These are phyloP conservation scores for Aaosphaeria pasadenensis DNA, from an alignment of 2,329 filamentous ascomycete species.

Conservation along the genomic window DNA sequence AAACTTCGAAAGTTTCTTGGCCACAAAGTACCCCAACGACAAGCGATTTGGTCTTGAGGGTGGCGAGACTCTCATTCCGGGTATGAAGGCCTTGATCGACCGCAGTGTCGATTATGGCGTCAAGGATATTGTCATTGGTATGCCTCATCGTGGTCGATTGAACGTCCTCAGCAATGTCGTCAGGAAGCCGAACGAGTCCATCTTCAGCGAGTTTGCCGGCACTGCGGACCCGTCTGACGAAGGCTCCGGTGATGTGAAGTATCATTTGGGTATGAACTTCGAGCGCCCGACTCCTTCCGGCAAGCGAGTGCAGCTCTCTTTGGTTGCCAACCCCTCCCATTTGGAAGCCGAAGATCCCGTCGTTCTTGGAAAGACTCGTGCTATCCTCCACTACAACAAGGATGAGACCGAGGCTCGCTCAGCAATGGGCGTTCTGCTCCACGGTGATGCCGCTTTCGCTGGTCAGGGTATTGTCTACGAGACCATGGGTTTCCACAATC, in stretches of 20 bases:
- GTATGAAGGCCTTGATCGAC: constrained; percentile 99
- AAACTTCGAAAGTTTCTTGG: constrained; percentile 92
- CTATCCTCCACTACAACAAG: constrained; percentile 98
- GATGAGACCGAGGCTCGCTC: constrained; percentile 85
- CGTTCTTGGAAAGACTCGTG: constrained; percentile 93
- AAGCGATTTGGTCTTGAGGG: constrained; percentile 99
- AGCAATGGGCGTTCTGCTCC: constrained; percentile 92
- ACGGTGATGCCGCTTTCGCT: constrained; percentile 96
- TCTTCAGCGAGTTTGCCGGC: constrained; percentile 97
- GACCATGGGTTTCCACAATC: constrained; percentile 93
- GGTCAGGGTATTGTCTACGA: constrained; percentile 98
- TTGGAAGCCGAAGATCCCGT: constrained; percentile 97
- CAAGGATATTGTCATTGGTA: constrained; percentile 98
- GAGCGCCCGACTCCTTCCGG: constrained; percentile 96
- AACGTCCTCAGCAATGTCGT: constrained; percentile 99
- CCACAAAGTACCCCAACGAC: constrained; percentile 98
- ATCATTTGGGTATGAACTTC: constrained; percentile 99
- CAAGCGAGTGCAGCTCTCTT: constrained; percentile 97
- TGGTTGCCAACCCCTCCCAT: constrained; percentile 98
- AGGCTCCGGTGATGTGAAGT: constrained; percentile 98
- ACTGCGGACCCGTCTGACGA: constrained; percentile 85
- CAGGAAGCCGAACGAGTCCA: constrained; percentile 98
- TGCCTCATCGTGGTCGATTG: constrained; percentile 97
- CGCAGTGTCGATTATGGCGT: constrained; percentile 97
- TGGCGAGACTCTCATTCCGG: constrained; percentile 92